phyloP scores from a whole-genome alignment of 73 alveolate species.

The Paraurostyla sp. region DNA sequence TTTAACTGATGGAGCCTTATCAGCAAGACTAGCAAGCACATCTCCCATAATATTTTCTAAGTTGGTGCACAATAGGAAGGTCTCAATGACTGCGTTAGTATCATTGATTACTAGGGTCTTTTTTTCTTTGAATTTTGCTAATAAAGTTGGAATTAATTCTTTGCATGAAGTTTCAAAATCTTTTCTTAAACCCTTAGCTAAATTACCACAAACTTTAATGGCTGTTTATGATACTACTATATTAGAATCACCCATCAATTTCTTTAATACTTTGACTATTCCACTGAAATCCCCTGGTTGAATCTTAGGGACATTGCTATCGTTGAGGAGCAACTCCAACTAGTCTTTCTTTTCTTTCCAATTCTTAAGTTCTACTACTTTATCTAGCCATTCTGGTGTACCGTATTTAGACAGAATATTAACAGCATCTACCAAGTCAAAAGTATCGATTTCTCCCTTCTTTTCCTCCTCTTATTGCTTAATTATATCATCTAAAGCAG shows the following conservation, averaged over 20 bases:
- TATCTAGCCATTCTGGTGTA: conserved; percentile 81
- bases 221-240: conserved; percentile 36
- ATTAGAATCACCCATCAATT: conserved; percentile 64
- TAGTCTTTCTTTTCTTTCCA: conserved; percentile 88
- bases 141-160: conserved; percentile 23
- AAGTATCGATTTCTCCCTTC: conserved; percentile 69
- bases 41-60: conserved; percentile 60
- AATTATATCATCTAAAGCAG: conserved; percentile 64
- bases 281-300: conserved; percentile 26
- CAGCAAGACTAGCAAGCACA: conserved; percentile 20
- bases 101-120: conserved; percentile 52
- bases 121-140: conserved; percentile 69
- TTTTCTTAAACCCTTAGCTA: conserved; percentile 66
- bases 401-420: conserved; percentile 78
- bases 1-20: conserved; percentile 77
- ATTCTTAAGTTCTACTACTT: conserved; percentile 74
- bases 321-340: conserved; percentile 71
- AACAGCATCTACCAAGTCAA: conserved; percentile 84
- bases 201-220: conserved; percentile 52
- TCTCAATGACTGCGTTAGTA: conserved; percentile 49
- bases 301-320: conserved; percentile 58
- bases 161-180: conserved; percentile 51
- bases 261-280: conserved; percentile 41
- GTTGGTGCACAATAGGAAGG: conserved; percentile 48
- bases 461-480: conserved; percentile 73